Evolutionary conservation across 345 rosid genomes (phyloP).

Genomic region (Citrus glauca): DNA sequence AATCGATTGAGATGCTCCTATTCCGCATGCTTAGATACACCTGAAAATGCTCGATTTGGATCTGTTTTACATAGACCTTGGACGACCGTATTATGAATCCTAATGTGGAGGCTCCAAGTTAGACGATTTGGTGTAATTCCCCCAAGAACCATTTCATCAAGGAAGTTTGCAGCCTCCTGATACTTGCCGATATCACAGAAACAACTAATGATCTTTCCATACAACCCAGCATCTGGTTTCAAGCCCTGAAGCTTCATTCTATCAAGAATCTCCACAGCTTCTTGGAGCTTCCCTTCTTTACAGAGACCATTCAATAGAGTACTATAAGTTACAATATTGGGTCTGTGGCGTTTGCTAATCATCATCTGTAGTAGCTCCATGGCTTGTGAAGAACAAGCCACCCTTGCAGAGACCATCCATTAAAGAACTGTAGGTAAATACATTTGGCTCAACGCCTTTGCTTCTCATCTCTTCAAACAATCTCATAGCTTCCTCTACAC

Average conservation of each 20-base stretch:
- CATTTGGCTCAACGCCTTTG: constrained; percentile 76
- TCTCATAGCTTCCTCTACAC: constrained; percentile 54
- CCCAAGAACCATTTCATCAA: constrained; percentile 78
- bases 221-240: constrained; percentile 79
- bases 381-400: constrained; percentile 54
- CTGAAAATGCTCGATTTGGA: constrained; percentile 47
- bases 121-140: constrained; percentile 59
- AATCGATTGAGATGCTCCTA: constrained; percentile 62
- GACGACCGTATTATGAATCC: constrained; percentile 55
- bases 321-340: constrained; percentile 69
- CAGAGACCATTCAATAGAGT: constrained; percentile 71
- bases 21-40: constrained; percentile 63
- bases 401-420: constrained; percentile 87
- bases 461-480: constrained; percentile 69
- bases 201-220: constrained; percentile 65
- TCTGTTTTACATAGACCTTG: constrained; percentile 50
- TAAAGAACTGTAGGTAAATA: constrained; percentile 72
- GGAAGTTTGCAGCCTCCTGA: constrained; percentile 75
- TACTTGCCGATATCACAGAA: constrained; percentile 54
- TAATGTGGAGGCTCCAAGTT: constrained; percentile 73
- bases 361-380: constrained; percentile 58
- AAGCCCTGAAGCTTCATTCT: constrained; percentile 90
- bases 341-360: constrained; percentile 51
- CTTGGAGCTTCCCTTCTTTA: constrained; percentile 59
- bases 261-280: constrained; percentile 74